Base-by-base conservation (phyloP, 768 basidiomycete species). In the Boletus vermiculosoides region DNA sequence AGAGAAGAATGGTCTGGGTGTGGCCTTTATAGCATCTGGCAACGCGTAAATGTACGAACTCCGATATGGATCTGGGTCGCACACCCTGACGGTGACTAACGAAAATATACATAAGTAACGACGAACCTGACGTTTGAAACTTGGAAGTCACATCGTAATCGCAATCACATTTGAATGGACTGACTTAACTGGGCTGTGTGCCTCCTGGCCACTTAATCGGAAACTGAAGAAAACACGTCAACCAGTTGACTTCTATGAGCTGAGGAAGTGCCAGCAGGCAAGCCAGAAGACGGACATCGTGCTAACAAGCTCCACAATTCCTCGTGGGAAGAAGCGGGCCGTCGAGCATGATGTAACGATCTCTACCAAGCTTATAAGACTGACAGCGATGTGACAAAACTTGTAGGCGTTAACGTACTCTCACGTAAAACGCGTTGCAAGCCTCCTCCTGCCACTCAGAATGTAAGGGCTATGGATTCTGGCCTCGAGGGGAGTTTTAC, bases 91-190 rank as follows among this genome's bases (percentile, higher is more conserved):
- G 56, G 58, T 34, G 44, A 52, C 25, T 41, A 20, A 36, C 20
- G 7, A 55, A 36, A 42, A 30, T 25, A n/a, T 41, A 41, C 33
- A n/a, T 41, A 41, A 20, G 18, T 40, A 23, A 60, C 9, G 39
- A 42, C 34, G 16, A 51, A 0, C 36, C 22, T 41, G 39, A 28
- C 40, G 10, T 25, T 18, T 5, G 45, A 10, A 51, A 34, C n/a
- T 18, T 5, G 45, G 13, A 51, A 34, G 42, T 40, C 30, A 44
- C 31, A 31, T 12, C 55, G 28, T 86, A 87, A 47, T 52, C 60
- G 50, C 66, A 70, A 47, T 71, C 22, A n/a, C n/a, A 39, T 63
- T 34, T 68, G 54, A 56, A 73, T 72, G 51, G 37, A 45, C 37
- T 33, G 36, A 57, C 53, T 45, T 54, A 28, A 25, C 36, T 18